Percentiles rank a stretch among this genome's conserved stretches.
phyloP scores from a whole-genome alignment of 805 yeast genomes.

The Lachancea lanzarotensis region DNA sequence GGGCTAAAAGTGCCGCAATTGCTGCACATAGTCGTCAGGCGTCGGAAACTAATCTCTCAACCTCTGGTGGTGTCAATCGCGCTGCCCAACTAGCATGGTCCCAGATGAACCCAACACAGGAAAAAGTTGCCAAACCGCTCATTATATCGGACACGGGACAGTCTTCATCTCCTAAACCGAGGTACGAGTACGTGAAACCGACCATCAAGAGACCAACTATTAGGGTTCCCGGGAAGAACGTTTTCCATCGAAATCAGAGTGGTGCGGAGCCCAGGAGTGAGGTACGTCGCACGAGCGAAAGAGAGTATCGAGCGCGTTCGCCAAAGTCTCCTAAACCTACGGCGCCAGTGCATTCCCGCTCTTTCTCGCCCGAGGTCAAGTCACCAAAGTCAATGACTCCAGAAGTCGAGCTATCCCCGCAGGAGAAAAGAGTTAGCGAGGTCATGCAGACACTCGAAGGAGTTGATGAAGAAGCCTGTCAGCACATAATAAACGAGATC shows the following conservation, averaged over 20 bases:
- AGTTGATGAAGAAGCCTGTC: conserved; percentile 71
- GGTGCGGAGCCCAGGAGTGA: conserved; percentile 1
- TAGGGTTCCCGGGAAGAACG: conserved; percentile 12
- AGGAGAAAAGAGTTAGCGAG: conserved; percentile 7
- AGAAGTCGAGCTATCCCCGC: conserved; percentile 4
- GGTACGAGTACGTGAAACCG: conserved; percentile 18
- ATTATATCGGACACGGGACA: conserved; percentile 1
- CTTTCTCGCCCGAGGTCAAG: conserved; percentile 3
- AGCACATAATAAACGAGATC: conserved; percentile 80
- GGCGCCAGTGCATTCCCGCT: background rate
- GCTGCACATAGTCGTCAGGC: background rate
- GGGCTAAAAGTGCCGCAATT: conserved; percentile 1
- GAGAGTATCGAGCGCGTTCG: conserved; percentile 1
- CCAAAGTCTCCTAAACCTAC: conserved; percentile 4
- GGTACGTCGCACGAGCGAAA: background rate
- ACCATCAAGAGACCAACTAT: conserved; percentile 19
- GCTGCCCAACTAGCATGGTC: conserved; percentile 25
- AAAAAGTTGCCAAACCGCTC: background rate
- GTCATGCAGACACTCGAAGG: conserved; percentile 43
- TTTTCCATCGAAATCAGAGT: background rate
- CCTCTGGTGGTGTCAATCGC: conserved; percentile 14
- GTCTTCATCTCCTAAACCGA: conserved; percentile 8
- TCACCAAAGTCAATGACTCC: conserved; percentile 2
- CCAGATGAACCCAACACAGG: conserved; percentile 5
- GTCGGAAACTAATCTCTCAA: conserved; percentile 9